Evolutionary conservation across 805 yeast genomes (phyloP), one percentile per base, ranked within the genome.

Genomic region (Lipomyces chichibuensis): DNA sequence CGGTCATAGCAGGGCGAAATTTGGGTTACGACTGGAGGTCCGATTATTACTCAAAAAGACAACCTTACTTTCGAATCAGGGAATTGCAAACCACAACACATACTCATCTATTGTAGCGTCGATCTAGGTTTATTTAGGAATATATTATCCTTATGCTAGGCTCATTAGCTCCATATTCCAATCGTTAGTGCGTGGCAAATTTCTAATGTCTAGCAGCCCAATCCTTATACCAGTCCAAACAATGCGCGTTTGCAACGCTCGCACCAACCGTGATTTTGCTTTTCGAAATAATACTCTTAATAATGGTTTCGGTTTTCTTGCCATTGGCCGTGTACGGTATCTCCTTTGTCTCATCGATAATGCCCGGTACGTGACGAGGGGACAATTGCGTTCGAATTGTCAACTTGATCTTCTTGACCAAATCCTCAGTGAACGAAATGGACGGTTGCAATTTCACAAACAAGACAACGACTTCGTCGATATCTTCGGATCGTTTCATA

Each of bases 281-380:
- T 51, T 65, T 65, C 25, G 72, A 71, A 17, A 71, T 63, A 13
- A 72, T 72, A 32, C 54, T 53, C 65, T 68, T 70, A 35, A 72
- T 65, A 33, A 72, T 60, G 17, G 71, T 72, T 59, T 72, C 74
- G 23, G 71, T 70, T 53, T 72, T 72, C 51, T 72, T 72, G 32
- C 74, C 74, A 46, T 72, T 72, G 13, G 74, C 74, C 9, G 74
- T 71, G 51, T 52, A 66, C 39, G 74, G 74, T 32, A 71, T 71
- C 29, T 62, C 74, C 11, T 72, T 72, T 25, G 74, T 67, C 57
- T 66, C 63, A 23, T 52, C 69, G 43, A 71, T 62, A 32, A 69
- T 59, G 23, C 67, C 72, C 13, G 74, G 74, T 11, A 71, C 74
- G 49, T 71, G 74, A 5, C 74, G 63, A 2, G 74, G 58, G 23